Conservation (phyloP, 805 yeast species). For the Ogataea nitratoaversa region DNA sequence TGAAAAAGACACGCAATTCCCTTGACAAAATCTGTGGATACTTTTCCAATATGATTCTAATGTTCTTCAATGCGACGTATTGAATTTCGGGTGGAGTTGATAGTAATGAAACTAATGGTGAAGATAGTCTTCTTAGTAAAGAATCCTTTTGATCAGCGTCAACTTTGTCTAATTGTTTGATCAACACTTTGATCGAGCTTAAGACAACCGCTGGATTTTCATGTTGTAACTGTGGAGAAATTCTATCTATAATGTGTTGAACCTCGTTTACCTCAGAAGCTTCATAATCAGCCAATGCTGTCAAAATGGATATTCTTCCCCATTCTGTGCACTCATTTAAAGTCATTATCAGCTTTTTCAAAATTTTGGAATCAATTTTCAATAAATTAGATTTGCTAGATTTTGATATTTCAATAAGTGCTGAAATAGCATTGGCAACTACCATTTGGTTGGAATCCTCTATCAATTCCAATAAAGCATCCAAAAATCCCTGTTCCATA, state of each 20-base stretch:
- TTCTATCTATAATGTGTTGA: conserved; percentile 80
- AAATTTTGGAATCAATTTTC: conserved; percentile 36
- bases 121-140: conserved; percentile 65
- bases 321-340: conserved; percentile 98
- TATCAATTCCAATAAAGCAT: conserved; percentile 58
- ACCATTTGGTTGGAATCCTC: conserved; percentile 95
- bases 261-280: conserved; percentile 62
- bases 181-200: conserved; percentile 74
- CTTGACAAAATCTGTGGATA: conserved; percentile 75
- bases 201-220: conserved; percentile 94
- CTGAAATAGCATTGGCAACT: conserved; percentile 87
- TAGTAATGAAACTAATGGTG: conserved; percentile 83
- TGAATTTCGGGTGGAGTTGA: conserved; percentile 93
- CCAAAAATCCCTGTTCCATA: conserved; percentile 81
- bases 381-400: conserved; percentile 29
- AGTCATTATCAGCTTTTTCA: conserved; percentile 69
- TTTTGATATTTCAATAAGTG: conserved; percentile 69
- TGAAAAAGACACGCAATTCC: conserved; percentile 85
- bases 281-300: conserved; percentile 71
- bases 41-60: conserved; percentile 82
- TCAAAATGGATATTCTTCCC: conserved; percentile 91
- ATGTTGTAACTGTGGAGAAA: conserved; percentile 93
- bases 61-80: conserved; percentile 87
- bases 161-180: conserved; percentile 59
- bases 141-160: conserved; percentile 33